These are phyloP conservation scores for Papiliotrema fonsecae DNA, from an alignment of 1,284 basidiomycete species.

Conservation along the genomic window DNA sequence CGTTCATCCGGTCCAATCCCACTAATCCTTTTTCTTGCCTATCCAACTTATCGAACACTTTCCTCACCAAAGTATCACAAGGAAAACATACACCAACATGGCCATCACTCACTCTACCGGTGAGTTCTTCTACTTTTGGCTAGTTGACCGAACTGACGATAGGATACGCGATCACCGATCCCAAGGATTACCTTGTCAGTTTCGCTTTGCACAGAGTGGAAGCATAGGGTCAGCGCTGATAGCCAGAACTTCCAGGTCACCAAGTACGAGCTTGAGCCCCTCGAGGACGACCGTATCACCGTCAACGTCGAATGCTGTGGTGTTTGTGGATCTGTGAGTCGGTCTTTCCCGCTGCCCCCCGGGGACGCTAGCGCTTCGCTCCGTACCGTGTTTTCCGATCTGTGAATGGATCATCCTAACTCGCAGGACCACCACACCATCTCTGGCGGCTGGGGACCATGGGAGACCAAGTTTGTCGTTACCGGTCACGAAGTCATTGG, in stretches of 20 bases:
- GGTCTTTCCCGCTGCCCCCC: too few relatives aligned
- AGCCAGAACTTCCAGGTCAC: conserved; percentile 53
- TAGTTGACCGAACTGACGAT: background rate
- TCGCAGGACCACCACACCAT: conserved; percentile 46
- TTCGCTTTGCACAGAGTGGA: background rate
- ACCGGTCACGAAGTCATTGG: conserved; percentile 53
- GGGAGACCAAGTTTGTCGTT: conserved; percentile 43
- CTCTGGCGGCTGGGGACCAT: conserved; percentile 46
- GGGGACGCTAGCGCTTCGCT: too few relatives aligned
- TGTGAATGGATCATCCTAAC: conserved; percentile 7
- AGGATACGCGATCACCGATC: conserved; percentile 43
- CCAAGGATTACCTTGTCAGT: conserved; percentile 41
- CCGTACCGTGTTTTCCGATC: conserved; percentile 43
- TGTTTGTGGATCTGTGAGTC: conserved; percentile 35
- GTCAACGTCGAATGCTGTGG: conserved; percentile 66
- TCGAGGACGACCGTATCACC: conserved; percentile 59
- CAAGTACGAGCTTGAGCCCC: conserved; percentile 61
- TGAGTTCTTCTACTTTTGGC: conserved; percentile 10
- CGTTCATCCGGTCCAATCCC: background rate
- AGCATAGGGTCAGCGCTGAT: background rate
- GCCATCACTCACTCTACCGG: conserved; percentile 37
- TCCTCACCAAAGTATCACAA: background rate
- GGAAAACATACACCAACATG: conserved; percentile 12
- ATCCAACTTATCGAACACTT: background rate
- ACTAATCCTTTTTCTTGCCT: background rate